Evolutionary conservation across 2,329 filamentous ascomycete genomes (phyloP).

Genomic region (Colletotrichum tofieldiae): DNA sequence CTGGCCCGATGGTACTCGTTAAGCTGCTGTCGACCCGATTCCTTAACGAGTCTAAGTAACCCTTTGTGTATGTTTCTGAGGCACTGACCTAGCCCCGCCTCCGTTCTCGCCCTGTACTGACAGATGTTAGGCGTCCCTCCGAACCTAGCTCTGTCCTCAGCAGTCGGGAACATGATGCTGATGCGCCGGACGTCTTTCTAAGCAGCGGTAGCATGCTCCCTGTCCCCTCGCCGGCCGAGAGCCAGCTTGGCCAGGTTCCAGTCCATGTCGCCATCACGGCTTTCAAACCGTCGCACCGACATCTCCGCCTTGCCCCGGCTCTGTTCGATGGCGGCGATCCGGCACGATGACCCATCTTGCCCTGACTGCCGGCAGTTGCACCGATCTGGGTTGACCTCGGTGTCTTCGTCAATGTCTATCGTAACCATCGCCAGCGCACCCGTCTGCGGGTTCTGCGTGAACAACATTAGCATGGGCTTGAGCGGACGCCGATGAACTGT

Average conservation of each 20-base stretch:
- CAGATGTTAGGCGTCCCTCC: slow-evolving; percentile 49
- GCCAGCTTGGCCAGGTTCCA: slow-evolving; percentile 53
- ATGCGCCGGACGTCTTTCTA: slow-evolving; percentile 50
- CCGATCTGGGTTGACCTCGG: slow-evolving; percentile 52
- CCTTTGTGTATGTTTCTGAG: slow-evolving; percentile 48
- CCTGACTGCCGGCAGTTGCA: slow-evolving; percentile 53
- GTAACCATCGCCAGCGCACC: slow-evolving; percentile 49
- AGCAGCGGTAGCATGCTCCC: slow-evolving; percentile 28
- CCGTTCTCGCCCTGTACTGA: slow-evolving; percentile 47
- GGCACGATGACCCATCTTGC: slow-evolving; percentile 44
- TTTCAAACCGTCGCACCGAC: slow-evolving; percentile 49
- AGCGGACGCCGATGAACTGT: slow-evolving; percentile 50
- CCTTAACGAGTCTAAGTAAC: slow-evolving; percentile 51
- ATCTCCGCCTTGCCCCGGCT: slow-evolving; percentile 47
- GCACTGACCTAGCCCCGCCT: slow-evolving; percentile 47
- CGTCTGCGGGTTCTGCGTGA: slow-evolving; percentile 47
- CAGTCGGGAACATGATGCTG: slow-evolving; percentile 50
- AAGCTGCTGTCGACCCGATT: slow-evolving; percentile 47
- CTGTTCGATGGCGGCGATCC: slow-evolving; percentile 46
- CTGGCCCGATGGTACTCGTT: slow-evolving; percentile 38
- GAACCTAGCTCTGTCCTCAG: slow-evolving; percentile 46
- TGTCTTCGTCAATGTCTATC: slow-evolving; percentile 52
- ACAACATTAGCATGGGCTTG: slow-evolving; percentile 55
- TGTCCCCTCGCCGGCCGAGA: slow-evolving; percentile 34
- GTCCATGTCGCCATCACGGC: slow-evolving; percentile 38